phyloP scores from a whole-genome alignment of 495 filamentous ascomycete genomes.

The Hypoxylon subgilvum region DNA sequence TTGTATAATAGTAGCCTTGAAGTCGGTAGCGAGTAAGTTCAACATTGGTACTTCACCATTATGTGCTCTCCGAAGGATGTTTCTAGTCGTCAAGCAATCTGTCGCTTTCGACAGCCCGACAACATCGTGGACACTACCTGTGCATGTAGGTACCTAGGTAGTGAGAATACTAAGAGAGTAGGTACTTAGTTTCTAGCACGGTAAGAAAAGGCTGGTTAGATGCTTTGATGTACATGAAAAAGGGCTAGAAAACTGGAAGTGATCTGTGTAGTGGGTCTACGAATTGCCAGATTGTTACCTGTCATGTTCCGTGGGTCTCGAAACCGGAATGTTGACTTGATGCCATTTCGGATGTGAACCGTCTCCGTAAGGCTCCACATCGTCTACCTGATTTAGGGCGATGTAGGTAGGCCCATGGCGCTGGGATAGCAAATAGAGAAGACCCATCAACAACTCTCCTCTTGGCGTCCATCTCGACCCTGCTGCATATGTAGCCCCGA shows the following conservation, averaged over 20 bases:
- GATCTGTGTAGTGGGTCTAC: slow-evolving; percentile 21
- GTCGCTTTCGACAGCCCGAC: too few relatives aligned
- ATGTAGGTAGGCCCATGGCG: slow-evolving; percentile 19
- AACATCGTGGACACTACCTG: too few relatives aligned
- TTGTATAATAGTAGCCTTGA: too few relatives aligned
- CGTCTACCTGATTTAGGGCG: slow-evolving; percentile 16
- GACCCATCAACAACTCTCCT: not conserved
- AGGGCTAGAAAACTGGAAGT: slow-evolving; percentile 13
- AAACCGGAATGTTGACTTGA: slow-evolving; percentile 25
- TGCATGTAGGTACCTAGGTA: too few relatives aligned
- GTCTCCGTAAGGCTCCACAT: slow-evolving; percentile 18
- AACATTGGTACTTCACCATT: too few relatives aligned
- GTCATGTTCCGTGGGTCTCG: slow-evolving; percentile 27
- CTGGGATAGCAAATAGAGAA: slow-evolving; percentile 26
- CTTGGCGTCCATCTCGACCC: slow-evolving; percentile 2
- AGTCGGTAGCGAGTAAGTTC: too few relatives aligned
- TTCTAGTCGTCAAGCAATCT: too few relatives aligned
- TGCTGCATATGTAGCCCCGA: too few relatives aligned
- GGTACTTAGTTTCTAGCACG: too few relatives aligned
- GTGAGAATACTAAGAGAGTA: too few relatives aligned
- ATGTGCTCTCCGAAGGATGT: too few relatives aligned
- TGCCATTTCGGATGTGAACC: slow-evolving; percentile 38
- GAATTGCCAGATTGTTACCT: slow-evolving; percentile 18
- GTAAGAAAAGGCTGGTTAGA: too few relatives aligned
- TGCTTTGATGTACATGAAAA: not conserved